Base-by-base conservation (phyloP, 2,329 filamentous ascomycete genomes). In the Penicillium sp. region DNA sequence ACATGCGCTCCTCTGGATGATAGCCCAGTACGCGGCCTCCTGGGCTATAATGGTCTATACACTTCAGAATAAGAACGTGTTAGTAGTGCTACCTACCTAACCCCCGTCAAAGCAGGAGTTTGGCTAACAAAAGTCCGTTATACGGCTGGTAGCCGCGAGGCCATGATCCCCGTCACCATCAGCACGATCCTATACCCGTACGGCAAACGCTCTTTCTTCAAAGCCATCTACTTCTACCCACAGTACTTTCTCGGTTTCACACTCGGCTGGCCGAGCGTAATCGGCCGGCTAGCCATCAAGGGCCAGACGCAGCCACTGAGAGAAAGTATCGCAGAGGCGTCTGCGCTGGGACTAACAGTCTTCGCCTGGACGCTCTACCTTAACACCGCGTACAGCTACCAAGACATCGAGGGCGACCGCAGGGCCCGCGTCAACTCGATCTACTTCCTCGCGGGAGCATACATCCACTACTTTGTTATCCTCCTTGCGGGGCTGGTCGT, bases 371-470 rank as follows among this genome's bases (percentile, higher is more conserved):
- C 46, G 2, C 35, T 64, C 13, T 64, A 62, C 47, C 53, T 62
- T 23, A 64, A 64, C 48, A 64, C 63, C 9, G 63, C 63, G 29
- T 64, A 64, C 52, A 64, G 63, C 47, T 62, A 64, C 47, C 63
- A 64, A 29, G 63, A 64, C 30, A 35, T 59, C 23, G 51, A 35
- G 13, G 63, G 53, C 35, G 63, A 64, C 30, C 13, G n/a, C 17
- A 64, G 62, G 55, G 52, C 57, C 46, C 45, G 54, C 19, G 56
- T 64, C 3, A 62, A 64, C 47, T 64, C 63, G 38, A n/a, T 23
- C 1, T 64, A 64, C 41, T 45, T 64, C 21, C 21, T 57, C 19
- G 63, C 56, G 1, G 62, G 62, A 5, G 46, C 38, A 3, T 48
- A 61, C 31, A 64, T 64, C 19, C 62, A 59, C 45, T 48, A 19